Conservation (phyloP, 345 rosid genomes). For the Erodium maritimum region DNA sequence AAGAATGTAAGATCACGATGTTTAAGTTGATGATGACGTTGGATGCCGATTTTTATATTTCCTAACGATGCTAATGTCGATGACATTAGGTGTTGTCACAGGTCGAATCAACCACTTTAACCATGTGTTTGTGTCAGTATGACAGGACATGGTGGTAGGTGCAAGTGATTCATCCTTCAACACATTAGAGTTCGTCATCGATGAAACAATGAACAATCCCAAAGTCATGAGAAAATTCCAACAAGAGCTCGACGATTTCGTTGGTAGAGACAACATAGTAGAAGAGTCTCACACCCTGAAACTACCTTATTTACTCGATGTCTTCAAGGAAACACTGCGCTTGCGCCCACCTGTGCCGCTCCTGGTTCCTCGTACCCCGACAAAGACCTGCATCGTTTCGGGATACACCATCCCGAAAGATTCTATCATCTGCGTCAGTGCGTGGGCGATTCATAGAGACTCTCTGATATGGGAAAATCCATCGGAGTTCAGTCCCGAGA, state of each 20-base stretch:
- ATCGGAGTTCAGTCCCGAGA: conserved; percentile 19
- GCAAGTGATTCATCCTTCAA: conserved; percentile 51
- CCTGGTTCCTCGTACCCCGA: conserved; percentile 42
- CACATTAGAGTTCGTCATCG: conserved; percentile 38
- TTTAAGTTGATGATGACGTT: too few relatives aligned
- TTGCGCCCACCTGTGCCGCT: conserved; percentile 45
- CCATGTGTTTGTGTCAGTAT: background rate
- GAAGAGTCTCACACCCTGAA: conserved; percentile 40
- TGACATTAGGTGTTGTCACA: too few relatives aligned
- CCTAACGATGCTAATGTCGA: too few relatives aligned
- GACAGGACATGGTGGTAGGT: conserved; percentile 49
- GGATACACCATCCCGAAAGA: conserved; percentile 43
- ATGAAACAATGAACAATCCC: conserved; percentile 43
- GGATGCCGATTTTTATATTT: too few relatives aligned
- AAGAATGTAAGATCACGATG: too few relatives aligned
- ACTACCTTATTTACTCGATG: conserved; percentile 29
- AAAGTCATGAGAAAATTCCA: conserved; percentile 27
- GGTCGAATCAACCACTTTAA: too few relatives aligned
- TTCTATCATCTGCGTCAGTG: conserved; percentile 20
- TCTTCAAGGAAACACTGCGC: conserved; percentile 43
- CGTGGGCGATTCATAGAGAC: conserved; percentile 25
- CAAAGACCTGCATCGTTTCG: conserved; percentile 15
- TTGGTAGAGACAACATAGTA: conserved; percentile 31
- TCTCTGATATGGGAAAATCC: conserved; percentile 27
- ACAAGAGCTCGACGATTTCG: conserved; percentile 36